Evolutionary conservation across 257 asterid genomes (phyloP), one percentile per base, ranked within the genome.

Genomic region (Capsicum chinense): DNA sequence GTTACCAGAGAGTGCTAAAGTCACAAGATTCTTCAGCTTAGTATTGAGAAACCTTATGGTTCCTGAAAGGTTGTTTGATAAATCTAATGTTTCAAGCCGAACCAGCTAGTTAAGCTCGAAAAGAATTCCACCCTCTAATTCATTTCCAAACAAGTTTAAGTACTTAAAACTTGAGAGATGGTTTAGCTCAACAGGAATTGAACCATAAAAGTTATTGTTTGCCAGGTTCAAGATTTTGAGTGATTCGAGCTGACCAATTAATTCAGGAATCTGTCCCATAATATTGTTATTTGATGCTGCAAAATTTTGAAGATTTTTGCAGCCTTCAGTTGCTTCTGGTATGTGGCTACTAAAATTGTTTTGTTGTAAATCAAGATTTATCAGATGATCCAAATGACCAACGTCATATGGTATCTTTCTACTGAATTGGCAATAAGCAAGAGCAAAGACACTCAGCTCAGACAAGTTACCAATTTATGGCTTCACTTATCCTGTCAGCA

Each of bases 171-270:
- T 90, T 39, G 86, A 84, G 48, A 91, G 84, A 5, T 54, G 85
- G 80, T 93, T 85, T 6, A 95, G 66, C 89, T 88, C 97, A 3
- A 57, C 83, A 7, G 99, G 93, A 78, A 95, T 83, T 3, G 57
- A 64, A 81, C 96, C 99, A 2, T 97, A 88, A 19, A 95, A 85
- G 88, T 92, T 94, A 83, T 95, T 95, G 91, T 95, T 95, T 80
- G 90, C 97, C 64, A 94, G 86, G 83, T 94, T 95, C 86, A 95
- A 71, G 87, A 95, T 86, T 87, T 92, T 86, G 21, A 95, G 92
- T 11, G 93, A 92, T 81, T 83, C 63, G 16, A 94, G 94, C 52
- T 82, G 86, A 4, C 88, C 82, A 3, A 95, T 70, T 73, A 96
- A 88, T 64, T 76, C 64, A 44, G 97, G 99, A 63, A 95, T 90